Conservation (phyloP, 1,284 basidiomycete species). For the Trametes versicolor region DNA sequence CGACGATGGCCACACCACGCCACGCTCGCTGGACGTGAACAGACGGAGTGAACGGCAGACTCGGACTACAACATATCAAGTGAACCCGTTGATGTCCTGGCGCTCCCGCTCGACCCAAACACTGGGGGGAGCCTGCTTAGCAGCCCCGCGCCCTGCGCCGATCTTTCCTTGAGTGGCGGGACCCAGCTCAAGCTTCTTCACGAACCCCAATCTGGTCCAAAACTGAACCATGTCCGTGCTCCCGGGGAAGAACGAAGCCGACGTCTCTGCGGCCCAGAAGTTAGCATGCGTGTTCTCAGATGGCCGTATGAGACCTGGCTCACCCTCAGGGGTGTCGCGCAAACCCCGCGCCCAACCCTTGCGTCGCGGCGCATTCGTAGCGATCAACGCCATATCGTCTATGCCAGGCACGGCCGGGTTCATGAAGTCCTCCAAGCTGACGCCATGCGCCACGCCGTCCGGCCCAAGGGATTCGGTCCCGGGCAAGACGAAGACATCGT, state of each 20-base stretch:
- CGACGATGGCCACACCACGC: too few species aligned
- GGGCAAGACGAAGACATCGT: constrained; percentile 5
- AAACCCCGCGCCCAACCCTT: neutral
- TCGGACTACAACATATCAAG: too few species aligned
- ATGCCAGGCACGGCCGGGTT: neutral
- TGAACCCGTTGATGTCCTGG: constrained; percentile 1
- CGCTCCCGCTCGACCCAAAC: constrained; percentile 8
- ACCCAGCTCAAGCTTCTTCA: constrained; percentile 1
- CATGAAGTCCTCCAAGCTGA: neutral
- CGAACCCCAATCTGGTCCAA: constrained; percentile 5
- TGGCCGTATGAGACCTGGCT: neutral
- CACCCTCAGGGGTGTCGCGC: constrained; percentile 8
- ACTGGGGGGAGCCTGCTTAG: too few species aligned
- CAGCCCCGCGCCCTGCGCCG: neutral
- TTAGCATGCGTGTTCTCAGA: neutral
- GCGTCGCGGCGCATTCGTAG: neutral
- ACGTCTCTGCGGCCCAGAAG: neutral
- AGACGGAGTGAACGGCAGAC: too few species aligned
- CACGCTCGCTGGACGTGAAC: too few species aligned
- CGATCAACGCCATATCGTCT: too few species aligned
- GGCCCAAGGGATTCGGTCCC: neutral
- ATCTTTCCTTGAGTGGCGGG: neutral
- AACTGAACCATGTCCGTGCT: constrained; percentile 9
- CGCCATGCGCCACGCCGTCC: neutral
- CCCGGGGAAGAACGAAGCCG: constrained; percentile 10